Base-by-base conservation (phyloP, 768 basidiomycete species). In the Russula griseocarnosa region DNA sequence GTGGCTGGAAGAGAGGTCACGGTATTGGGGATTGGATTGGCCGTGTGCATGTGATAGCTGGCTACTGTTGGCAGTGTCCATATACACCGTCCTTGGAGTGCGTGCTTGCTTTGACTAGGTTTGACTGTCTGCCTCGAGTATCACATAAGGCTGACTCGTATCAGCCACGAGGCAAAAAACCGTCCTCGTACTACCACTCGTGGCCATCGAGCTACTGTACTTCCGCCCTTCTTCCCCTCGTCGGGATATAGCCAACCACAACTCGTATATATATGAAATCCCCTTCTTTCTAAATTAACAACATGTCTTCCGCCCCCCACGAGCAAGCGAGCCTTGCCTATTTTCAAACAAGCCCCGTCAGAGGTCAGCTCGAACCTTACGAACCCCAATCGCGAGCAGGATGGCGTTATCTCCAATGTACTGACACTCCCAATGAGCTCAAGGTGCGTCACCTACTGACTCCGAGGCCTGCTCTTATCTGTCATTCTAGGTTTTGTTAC, bases 351-450 rank as follows among this genome's bases (percentile, higher is more conserved):
- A 87, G 83, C 71, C 86, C 88, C 24, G 83, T 90, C 55, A 81
- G 88, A 73, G 88, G 88, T 30, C 88, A 88, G 71, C 79, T 90
- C 55, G 88, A 90, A 70, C 82, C 84, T n/a, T 79, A 81, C 51
- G 85, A 88, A 60, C 74, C 76, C 14, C 60, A 66, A 69, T 72
- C 82, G 11, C 79, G 73, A 65, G 78, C 84, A 30, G 86, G 87
- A 59, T 87, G 85, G 79, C 78, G 88, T 67, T 90, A 83, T 74
- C 77, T 90, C 54, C 88, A 90, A 71, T 85, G 85, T 60, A 89
- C 87, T 20, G 87, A 90, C 70, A 90, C 87, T 32, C 84, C 83
- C 16, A 83, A 87, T 74, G 86, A 90, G 72, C 80, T 90, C 71
- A 88, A 86, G 79, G 88, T 86, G 44, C 34, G 67, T 46, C 47